Evolutionary conservation across 2,329 filamentous ascomycete species (phyloP).

Genomic region (Pseudopithomyces chartarum): DNA sequence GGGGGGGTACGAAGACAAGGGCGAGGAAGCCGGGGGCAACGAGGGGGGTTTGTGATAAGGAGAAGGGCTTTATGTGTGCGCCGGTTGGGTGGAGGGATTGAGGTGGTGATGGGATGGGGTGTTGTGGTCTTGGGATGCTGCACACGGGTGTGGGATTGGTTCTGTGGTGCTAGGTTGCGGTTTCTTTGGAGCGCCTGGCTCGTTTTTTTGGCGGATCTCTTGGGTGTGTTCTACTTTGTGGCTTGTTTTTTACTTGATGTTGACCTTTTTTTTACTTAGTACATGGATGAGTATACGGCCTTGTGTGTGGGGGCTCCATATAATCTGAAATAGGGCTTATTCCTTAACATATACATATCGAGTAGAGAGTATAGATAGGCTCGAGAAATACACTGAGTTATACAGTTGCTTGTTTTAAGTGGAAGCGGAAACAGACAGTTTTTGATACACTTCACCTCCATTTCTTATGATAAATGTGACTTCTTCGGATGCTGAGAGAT

Average conservation of each 20-base stretch:
- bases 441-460: no score
- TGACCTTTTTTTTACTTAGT: not conserved
- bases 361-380: not conserved
- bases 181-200: no score
- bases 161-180: not conserved
- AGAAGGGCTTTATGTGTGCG: conserved; percentile 3
- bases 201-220: no score
- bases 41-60: conserved; percentile 1
- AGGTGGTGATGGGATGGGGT: not conserved
- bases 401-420: no score
- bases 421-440: no score
- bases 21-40: not conserved
- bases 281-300: not conserved
- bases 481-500: no score
- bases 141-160: not conserved
- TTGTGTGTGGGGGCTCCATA: not conserved
- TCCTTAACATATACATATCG: not conserved
- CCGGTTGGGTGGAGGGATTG: not conserved
- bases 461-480: no score
- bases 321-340: not conserved
- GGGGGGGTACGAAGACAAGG: not conserved
- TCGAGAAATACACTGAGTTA: no score
- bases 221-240: no score
- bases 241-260: not conserved
- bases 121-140: not conserved